Evolutionary conservation across 2,329 filamentous ascomycete species (phyloP).

Genomic region (Pseudomassariella vexata): DNA sequence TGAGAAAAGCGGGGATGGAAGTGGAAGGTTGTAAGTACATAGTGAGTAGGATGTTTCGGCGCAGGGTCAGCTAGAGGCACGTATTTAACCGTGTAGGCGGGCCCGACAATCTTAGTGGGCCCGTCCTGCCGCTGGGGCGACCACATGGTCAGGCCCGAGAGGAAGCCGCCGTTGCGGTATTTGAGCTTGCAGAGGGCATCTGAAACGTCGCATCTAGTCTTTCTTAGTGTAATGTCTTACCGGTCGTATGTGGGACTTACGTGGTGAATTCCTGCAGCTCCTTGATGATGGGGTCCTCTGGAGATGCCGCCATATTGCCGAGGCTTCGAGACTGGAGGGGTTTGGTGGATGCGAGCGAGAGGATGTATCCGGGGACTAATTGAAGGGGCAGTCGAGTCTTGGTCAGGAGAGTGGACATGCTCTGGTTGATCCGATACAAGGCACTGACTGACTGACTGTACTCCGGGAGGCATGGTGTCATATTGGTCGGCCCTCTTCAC

Average conservation of each 20-base stretch:
- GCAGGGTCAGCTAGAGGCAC: conserved; percentile 38
- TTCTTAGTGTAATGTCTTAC: conserved; percentile 1
- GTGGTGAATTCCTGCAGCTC: conserved; percentile 27
- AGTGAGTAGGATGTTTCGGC: conserved; percentile 39
- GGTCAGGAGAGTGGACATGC: too few relatives aligned
- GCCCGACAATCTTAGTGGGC: conserved; percentile 46
- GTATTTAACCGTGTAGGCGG: conserved; percentile 49
- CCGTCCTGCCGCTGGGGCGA: conserved; percentile 46
- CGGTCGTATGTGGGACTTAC: conserved; percentile 11
- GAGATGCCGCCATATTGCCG: conserved; percentile 12
- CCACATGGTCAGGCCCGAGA: conserved; percentile 48
- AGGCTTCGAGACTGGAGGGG: conserved; percentile 5
- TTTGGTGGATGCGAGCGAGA: too few relatives aligned
- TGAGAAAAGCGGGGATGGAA: conserved; percentile 3
- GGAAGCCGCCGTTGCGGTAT: conserved; percentile 44
- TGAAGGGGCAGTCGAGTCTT: too few relatives aligned
- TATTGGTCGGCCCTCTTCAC: too few relatives aligned
- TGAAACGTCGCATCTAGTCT: conserved; percentile 40
- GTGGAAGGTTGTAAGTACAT: conserved; percentile 27
- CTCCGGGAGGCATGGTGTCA: too few relatives aligned
- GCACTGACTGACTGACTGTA: too few relatives aligned
- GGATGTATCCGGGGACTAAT: too few relatives aligned
- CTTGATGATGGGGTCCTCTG: conserved; percentile 23
- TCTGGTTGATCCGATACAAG: too few relatives aligned
- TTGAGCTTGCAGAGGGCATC: conserved; percentile 46